Base-by-base conservation (phyloP, 2,329 filamentous ascomycete genomes). In the Gaeumannomyces sp. region DNA sequence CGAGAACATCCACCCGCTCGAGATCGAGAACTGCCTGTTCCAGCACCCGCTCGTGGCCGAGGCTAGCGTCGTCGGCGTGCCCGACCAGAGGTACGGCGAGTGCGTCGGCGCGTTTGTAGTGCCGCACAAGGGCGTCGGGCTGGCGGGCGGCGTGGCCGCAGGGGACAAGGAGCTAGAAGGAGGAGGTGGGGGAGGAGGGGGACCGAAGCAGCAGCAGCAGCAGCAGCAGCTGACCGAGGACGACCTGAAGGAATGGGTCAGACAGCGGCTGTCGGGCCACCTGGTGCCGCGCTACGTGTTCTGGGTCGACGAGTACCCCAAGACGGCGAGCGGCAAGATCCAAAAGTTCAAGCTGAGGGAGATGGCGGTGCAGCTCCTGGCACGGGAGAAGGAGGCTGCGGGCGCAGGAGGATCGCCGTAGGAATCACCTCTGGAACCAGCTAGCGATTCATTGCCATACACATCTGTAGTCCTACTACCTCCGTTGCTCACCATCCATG, bases 311-410 rank as follows among this genome's bases (percentile, higher is more conserved):
- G 85, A 87, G n/a, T 96, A 91, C 74, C 94, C 94, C 27, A 97
- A 97, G 83, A 99, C 95, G 50, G 91, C 93, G 7, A 97, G 92
- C 74, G 94, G 94, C 29, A 99, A 99, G 85, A 93, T 98, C 65
- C 92, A 97, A 79, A 97, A 98, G 79, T 97, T 90, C 74, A 94
- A 89, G 79, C 75, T 98, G 71, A 85, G 86, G 72, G 89, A 93
- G 22, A 79, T 83, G 71, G 93, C 69, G 4, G 38, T 28, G 50
- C 38, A 31, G 29, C 45, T 64, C 11, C 28, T 64, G 19, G 29
- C 50, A 4, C 22, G 38, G 56, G 53, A 45, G 14, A 45, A 50
- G 45, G 45, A 50, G 35, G 14, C 35, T 38, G 35, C 11, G 11
- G 13, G 11, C 22, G 8, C 2, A n/a, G 19, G 19, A 10, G 19